Evolutionary conservation across 2,329 filamentous ascomycete genomes (phyloP), one percentile per base, ranked within the genome.

Genomic region (Epichloe glyceriae): DNA sequence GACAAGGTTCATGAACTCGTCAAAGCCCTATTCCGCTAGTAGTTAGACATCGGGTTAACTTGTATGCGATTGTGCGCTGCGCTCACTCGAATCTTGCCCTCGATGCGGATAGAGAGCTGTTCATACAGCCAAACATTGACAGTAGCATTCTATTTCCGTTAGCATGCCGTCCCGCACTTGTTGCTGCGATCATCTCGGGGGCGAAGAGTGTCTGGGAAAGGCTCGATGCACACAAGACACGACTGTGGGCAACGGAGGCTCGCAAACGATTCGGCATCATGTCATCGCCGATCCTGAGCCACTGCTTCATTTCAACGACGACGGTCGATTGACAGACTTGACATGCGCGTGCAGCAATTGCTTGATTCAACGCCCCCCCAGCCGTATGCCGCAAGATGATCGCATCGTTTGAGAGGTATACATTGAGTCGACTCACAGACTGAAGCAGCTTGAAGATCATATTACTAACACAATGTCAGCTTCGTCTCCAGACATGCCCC

Each of bases 1-100:
- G 39, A 97, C 93, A 47, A 98, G 75, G 72, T 98, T 98, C 90
- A 98, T 96, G 73, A 97, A 98, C 70, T 98, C 93, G 67, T 98
- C 93, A 59, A 98, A 98, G 14, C 93, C 90, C 89, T 95, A 5
- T 15, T 20, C 26, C 17, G 17, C 15, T 3, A 15, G 46, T 49
- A 15, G 49, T 51, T 47, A 52, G 50, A 40, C 26, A 42, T 5
- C 38, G 19, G n/a, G 7, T 19, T 40, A 8, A 17, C 14, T 10
- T 4, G 14, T 4, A 34, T 17, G 11, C 12, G 3, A 5, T 12
- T 5, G 6, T 5, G 37, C 40, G 15, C 8, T 14, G 4, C 34
- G 69, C 83, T 56, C 68, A 95, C 91, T 63, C 93, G 81, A 58
- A 98, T 95, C 73, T 91, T 95, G 55, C 93, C 93, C 72, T 97